These are phyloP conservation scores for Venturiaceae sp. DNA, from an alignment of 2,329 filamentous ascomycete genomes.

Conservation along the genomic window DNA sequence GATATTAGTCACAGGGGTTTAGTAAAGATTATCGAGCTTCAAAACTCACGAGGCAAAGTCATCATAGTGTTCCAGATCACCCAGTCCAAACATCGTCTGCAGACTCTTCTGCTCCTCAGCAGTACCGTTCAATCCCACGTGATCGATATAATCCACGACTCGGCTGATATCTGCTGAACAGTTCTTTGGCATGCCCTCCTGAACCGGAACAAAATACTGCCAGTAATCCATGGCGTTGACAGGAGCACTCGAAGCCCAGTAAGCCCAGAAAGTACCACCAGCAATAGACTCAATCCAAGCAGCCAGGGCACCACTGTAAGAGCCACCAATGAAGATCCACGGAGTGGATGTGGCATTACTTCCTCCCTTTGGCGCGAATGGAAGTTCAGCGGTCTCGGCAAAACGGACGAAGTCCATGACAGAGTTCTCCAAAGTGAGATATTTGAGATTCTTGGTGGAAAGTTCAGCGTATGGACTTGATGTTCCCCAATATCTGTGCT, in stretches of 20 bases:
- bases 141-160: slow-evolving; percentile 42
- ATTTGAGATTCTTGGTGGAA: slow-evolving; percentile 43
- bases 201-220: slow-evolving; percentile 49
- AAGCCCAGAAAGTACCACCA: slow-evolving; percentile 51
- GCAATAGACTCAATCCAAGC: slow-evolving; percentile 45
- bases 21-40: background rate
- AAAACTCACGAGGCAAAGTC: slow-evolving; percentile 39
- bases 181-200: slow-evolving; percentile 48
- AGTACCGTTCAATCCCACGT: slow-evolving; percentile 18
- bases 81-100: slow-evolving; percentile 44
- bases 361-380: slow-evolving; percentile 39
- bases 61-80: slow-evolving; percentile 39
- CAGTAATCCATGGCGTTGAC: slow-evolving; percentile 48
- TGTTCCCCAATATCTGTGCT: slow-evolving; percentile 51
- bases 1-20: too few relatives aligned
- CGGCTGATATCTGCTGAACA: slow-evolving; percentile 43
- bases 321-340: slow-evolving; percentile 48
- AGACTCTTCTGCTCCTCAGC: slow-evolving; percentile 26
- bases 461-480: slow-evolving; percentile 43
- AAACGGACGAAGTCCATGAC: slow-evolving; percentile 46
- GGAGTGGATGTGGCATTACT: slow-evolving; percentile 44
- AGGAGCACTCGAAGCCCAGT: slow-evolving; percentile 46
- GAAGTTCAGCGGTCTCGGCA: slow-evolving; percentile 41
- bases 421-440: slow-evolving; percentile 43
- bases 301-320: slow-evolving; percentile 46